These are phyloP conservation scores for Batkoa obscura DNA, from an alignment of 371 early-diverging fungal genomes.

Conservation along the genomic window DNA sequence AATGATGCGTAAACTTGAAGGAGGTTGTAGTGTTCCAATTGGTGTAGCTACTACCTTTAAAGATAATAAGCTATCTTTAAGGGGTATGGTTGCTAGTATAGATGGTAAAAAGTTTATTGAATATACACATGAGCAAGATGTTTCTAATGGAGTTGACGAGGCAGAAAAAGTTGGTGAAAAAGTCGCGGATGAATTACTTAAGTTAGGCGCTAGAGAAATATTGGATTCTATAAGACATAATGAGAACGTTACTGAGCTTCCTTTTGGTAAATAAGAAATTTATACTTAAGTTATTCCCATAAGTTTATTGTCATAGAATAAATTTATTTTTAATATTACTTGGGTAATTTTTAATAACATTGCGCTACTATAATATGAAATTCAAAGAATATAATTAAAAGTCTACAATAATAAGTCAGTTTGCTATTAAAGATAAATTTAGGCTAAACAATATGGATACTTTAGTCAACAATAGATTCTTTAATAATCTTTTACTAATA, in stretches of 20 bases:
- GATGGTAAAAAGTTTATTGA: conserved; percentile 40
- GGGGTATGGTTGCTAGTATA: conserved; percentile 42
- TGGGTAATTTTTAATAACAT: too few relatives aligned
- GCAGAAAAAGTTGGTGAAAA: conserved; percentile 13
- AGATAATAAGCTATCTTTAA: conserved; percentile 22
- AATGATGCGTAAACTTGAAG: conserved; percentile 77
- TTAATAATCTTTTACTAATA: too few relatives aligned
- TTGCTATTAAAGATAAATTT: too few relatives aligned
- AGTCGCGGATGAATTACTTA: conserved; percentile 11
- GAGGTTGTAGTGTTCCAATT: conserved; percentile 92
- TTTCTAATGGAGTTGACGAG: conserved; percentile 13
- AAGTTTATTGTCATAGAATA: too few relatives aligned
- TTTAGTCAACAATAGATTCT: too few relatives aligned
- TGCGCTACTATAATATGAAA: too few relatives aligned
- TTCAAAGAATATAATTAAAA: too few relatives aligned
- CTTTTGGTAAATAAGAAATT: neutral
- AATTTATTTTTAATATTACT: too few relatives aligned
- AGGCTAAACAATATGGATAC: too few relatives aligned
- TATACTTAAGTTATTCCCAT: too few relatives aligned
- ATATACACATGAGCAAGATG: conserved; percentile 20
- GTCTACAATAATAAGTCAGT: too few relatives aligned
- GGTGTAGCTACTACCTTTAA: conserved; percentile 51
- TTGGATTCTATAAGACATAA: conserved; percentile 7
- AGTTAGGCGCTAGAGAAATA: conserved; percentile 17
- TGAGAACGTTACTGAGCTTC: neutral